Conservation (phyloP, 2,329 filamentous ascomycete species). For the Acrocalymma vagum region DNA sequence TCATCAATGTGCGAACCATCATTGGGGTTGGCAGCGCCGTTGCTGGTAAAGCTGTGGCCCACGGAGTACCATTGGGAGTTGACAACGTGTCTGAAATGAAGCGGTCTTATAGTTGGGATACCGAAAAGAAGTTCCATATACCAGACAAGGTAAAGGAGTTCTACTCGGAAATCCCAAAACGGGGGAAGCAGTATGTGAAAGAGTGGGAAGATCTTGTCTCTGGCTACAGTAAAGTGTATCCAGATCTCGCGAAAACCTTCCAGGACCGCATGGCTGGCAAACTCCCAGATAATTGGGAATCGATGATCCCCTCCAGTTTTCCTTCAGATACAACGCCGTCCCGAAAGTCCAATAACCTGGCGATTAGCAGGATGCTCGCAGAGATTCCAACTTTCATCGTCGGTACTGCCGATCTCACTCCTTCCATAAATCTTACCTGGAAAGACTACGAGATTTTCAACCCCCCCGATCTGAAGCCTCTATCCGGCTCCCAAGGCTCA, state of each 20-base stretch:
- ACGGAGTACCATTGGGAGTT: slow-evolving; percentile 64
- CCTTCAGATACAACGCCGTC: slow-evolving; percentile 58
- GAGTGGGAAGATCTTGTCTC: slow-evolving; percentile 59
- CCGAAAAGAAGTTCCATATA: slow-evolving; percentile 55
- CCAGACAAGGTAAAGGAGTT: slow-evolving; percentile 57
- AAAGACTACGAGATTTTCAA: slow-evolving; percentile 58
- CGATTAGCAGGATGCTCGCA: slow-evolving; percentile 67
- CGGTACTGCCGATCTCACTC: slow-evolving; percentile 65
- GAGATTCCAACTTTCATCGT: slow-evolving; percentile 94
- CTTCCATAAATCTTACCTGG: slow-evolving; percentile 61
- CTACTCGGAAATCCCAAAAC: slow-evolving; percentile 57
- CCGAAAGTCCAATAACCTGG: slow-evolving; percentile 60
- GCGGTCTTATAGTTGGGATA: slow-evolving; percentile 56
- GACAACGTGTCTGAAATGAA: slow-evolving; percentile 64
- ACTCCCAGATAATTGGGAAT: slow-evolving; percentile 57
- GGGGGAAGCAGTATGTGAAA: slow-evolving; percentile 57
- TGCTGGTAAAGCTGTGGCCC: slow-evolving; percentile 59
- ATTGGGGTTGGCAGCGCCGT: slow-evolving; percentile 60
- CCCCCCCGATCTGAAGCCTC: slow-evolving; percentile 40
- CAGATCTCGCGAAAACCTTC: slow-evolving; percentile 60
- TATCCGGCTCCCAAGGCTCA: slow-evolving; percentile 62
- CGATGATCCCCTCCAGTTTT: slow-evolving; percentile 59
- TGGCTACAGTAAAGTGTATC: slow-evolving; percentile 55
- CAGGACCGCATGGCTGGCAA: slow-evolving; percentile 58
- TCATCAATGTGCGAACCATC: slow-evolving; percentile 64